Evolutionary conservation across 371 early-diverging fungal genomes (phyloP).

Genomic region (Mucor plumbeus): DNA sequence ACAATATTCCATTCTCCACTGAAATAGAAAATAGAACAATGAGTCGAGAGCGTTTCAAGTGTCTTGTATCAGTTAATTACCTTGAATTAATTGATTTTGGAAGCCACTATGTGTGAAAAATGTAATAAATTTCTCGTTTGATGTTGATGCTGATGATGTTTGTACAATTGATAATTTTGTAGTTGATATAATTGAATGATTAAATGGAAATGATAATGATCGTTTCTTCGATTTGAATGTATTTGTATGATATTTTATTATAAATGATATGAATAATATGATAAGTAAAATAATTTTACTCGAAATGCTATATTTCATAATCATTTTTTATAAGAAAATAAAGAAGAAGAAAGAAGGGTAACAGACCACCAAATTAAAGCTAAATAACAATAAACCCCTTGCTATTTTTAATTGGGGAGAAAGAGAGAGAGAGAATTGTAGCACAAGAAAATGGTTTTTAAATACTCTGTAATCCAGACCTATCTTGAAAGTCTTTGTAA

Average conservation of each 20-base stretch:
- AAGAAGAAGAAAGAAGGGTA: constrained; percentile 2
- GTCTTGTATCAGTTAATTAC: constrained; percentile 20
- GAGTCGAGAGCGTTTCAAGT: neutral
- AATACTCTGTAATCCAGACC: constrained; percentile 57
- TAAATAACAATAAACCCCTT: constrained; percentile 5
- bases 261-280: constrained; percentile 9
- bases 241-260: neutral
- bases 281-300: constrained; percentile 20
- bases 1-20: constrained; percentile 66
- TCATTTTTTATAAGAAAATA: neutral
- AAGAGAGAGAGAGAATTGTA: neutral
- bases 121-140: constrained; percentile 54
- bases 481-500: constrained; percentile 75
- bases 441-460: constrained; percentile 19
- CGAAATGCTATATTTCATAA: neutral
- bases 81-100: constrained; percentile 63
- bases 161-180: neutral
- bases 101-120: constrained; percentile 67
- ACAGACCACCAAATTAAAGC: constrained; percentile 7
- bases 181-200: constrained; percentile 13
- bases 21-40: neutral
- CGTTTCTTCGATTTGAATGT: neutral
- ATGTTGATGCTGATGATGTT: neutral
- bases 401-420: constrained; percentile 5
- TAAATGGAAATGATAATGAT: constrained; percentile 9